Conservation (phyloP, 2,329 filamentous ascomycete species). For the Cladosporium oxysporum region DNA sequence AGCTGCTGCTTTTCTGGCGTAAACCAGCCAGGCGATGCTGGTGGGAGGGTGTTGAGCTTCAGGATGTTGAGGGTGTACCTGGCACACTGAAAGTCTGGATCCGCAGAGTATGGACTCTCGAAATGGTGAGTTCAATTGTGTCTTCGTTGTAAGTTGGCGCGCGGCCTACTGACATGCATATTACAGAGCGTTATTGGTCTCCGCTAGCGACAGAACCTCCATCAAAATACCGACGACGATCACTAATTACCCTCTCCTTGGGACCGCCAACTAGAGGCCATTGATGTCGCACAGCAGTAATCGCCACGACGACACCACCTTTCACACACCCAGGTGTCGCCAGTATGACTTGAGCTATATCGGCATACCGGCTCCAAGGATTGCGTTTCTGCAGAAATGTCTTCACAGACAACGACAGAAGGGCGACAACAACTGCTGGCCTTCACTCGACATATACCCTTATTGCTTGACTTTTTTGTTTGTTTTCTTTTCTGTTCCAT, state of each 20-base stretch:
- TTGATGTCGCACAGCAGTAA: neutral
- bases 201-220: conserved; percentile 24
- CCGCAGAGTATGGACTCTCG: conserved; percentile 93
- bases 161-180: neutral
- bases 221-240: neutral
- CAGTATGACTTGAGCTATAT: neutral
- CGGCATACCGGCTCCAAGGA: neutral
- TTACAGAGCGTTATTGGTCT: conserved; percentile 36
- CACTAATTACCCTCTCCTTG: neutral
- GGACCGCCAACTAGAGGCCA: neutral
- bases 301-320: neutral
- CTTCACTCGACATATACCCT: conserved; percentile 20
- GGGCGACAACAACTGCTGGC: neutral
- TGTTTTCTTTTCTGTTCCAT: conserved; percentile 2
- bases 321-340: neutral
- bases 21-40: conserved; percentile 95
- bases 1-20: conserved; percentile 94
- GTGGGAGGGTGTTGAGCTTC: conserved; percentile 97
- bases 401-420: neutral
- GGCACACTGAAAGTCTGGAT: conserved; percentile 98
- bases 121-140: conserved; percentile 67
- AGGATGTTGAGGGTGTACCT: conserved; percentile 84
- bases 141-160: neutral
- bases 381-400: neutral
- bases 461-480: conserved; percentile 7